Percentiles rank a stretch among this genome's conserved stretches.
These are phyloP conservation scores for Fusarium sp. DNA, from an alignment of 2,329 filamentous ascomycete genomes.

Conservation along the genomic window DNA sequence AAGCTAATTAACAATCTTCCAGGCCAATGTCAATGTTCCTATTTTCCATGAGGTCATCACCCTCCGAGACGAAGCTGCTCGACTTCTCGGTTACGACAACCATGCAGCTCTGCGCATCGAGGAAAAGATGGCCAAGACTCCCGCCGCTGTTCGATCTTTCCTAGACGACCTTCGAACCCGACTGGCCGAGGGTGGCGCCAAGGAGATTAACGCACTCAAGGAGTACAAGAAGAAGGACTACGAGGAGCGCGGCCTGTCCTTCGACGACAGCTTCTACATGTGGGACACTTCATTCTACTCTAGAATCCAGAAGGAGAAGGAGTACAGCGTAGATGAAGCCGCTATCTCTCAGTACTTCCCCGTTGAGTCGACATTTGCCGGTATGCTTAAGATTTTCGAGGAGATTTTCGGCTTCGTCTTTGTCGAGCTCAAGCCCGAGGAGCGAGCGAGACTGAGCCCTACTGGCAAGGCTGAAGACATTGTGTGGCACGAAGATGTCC, in stretches of 20 bases:
- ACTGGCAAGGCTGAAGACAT: conserved; percentile 78
- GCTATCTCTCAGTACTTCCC: conserved; percentile 89
- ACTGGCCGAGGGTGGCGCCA: conserved; percentile 74
- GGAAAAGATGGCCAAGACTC: conserved; percentile 86
- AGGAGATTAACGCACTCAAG: conserved; percentile 77
- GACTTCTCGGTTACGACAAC: conserved; percentile 79
- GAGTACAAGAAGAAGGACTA: conserved; percentile 79
- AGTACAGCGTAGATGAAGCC: conserved; percentile 82
- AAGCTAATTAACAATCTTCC: background rate
- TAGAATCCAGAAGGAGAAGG: conserved; percentile 81
- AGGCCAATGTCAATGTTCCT: conserved; percentile 75
- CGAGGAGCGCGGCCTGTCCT: conserved; percentile 66
- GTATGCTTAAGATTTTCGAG: conserved; percentile 87
- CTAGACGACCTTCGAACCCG: conserved; percentile 75
- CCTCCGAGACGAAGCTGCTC: conserved; percentile 81
- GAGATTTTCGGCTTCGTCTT: conserved; percentile 84
- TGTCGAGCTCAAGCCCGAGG: conserved; percentile 75
- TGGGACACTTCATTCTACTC: conserved; percentile 88
- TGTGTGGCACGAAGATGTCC: conserved; percentile 85
- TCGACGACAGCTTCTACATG: conserved; percentile 79
- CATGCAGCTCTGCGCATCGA: conserved; percentile 82
- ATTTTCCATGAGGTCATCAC: conserved; percentile 80
- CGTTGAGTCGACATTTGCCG: conserved; percentile 75
- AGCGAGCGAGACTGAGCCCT: conserved; percentile 72
- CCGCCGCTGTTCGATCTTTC: conserved; percentile 78